These are phyloP conservation scores for Kondoa malvinella DNA, from an alignment of 768 basidiomycete genomes.

Conservation along the genomic window DNA sequence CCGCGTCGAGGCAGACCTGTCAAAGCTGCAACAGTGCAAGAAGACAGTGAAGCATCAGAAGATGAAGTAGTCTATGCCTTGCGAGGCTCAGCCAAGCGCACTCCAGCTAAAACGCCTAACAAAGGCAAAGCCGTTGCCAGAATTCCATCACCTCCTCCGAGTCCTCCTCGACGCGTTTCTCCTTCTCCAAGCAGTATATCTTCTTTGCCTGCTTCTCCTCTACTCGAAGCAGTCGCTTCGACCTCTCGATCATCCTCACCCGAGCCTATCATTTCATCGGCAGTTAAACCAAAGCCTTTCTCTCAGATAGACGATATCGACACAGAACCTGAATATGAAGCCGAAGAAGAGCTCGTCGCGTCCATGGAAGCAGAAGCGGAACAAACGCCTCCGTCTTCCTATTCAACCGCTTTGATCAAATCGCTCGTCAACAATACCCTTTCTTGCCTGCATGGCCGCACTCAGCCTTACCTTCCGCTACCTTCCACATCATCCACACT, in stretches of 20 bases:
- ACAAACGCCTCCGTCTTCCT: neutral
- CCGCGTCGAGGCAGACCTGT: too few species aligned
- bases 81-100: too few species aligned
- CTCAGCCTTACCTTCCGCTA: conserved; percentile 1
- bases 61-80: neutral
- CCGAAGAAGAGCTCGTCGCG: neutral
- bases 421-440: neutral
- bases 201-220: conserved; percentile 4
- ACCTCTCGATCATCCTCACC: neutral
- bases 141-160: neutral
- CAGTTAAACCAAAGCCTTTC: neutral
- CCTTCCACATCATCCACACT: neutral
- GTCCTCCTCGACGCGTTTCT: neutral
- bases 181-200: neutral
- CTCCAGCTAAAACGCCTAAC: neutral
- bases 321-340: conserved; percentile 23
- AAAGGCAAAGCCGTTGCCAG: neutral
- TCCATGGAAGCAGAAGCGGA: neutral
- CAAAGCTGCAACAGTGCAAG: neutral
- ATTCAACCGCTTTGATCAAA: neutral
- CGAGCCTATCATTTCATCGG: neutral
- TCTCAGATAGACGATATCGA: conserved; percentile 18
- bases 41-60: neutral
- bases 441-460: neutral
- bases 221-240: neutral